phyloP scores from a whole-genome alignment of 2,329 filamentous ascomycete genomes.

The Cercospora nicotianae region DNA sequence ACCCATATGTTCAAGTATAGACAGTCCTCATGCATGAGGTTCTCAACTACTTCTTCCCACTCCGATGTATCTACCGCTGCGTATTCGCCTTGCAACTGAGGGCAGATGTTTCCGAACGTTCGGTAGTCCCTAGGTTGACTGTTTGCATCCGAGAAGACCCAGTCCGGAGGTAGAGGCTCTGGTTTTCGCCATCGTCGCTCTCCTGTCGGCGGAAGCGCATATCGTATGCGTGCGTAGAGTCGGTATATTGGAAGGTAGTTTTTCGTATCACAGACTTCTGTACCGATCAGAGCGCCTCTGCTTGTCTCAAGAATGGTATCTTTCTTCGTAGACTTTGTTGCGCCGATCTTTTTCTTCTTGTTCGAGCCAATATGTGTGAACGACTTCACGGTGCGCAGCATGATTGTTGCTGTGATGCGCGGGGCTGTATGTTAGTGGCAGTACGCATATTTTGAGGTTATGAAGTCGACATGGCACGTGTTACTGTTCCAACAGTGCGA shows the following conservation, averaged over 20 bases:
- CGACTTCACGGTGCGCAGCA: conserved; percentile 19
- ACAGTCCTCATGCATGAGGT: conserved; percentile 24
- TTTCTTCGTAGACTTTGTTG: conserved; percentile 17
- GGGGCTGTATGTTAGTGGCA: background rate
- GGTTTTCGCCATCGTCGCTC: conserved; percentile 25
- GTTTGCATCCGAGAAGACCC: conserved; percentile 25
- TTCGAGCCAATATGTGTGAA: conserved; percentile 10
- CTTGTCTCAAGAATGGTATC: conserved; percentile 19
- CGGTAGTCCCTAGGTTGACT: conserved; percentile 22
- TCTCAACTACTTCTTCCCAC: conserved; percentile 17
- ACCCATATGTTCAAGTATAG: conserved; percentile 26
- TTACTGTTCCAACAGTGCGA: background rate
- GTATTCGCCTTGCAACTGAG: conserved; percentile 14
- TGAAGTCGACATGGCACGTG: background rate
- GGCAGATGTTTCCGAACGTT: conserved; percentile 22
- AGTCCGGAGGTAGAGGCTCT: conserved; percentile 22
- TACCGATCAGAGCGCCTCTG: conserved; percentile 21
- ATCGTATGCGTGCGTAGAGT: conserved; percentile 22
- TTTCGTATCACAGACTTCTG: conserved; percentile 20
- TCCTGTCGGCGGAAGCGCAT: conserved; percentile 22
- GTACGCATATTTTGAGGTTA: background rate
- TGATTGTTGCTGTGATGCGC: background rate
- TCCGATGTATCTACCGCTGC: conserved; percentile 9
- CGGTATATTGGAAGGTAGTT: conserved; percentile 21
- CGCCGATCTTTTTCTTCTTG: conserved; percentile 14